These are phyloP conservation scores for Beauveria brongniartii DNA, from an alignment of 2,329 filamentous ascomycete species.

Conservation along the genomic window DNA sequence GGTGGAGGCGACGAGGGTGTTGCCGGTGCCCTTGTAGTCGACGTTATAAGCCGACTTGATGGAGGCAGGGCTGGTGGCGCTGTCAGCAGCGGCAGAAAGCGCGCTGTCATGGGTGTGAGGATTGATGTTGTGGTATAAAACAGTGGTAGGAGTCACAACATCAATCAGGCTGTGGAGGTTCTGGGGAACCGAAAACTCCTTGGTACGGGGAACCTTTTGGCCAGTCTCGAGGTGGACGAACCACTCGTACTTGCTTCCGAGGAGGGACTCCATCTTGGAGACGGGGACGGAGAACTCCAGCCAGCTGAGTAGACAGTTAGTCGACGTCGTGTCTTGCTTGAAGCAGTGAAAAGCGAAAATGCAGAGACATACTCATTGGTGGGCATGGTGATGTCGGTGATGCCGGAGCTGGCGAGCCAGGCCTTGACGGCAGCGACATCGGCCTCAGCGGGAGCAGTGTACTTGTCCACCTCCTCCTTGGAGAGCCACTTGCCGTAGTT, in stretches of 20 bases:
- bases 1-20: constrained; percentile 11
- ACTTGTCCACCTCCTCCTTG: constrained; percentile 17
- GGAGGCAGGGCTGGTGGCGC: constrained; percentile 11
- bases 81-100: background rate
- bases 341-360: background rate
- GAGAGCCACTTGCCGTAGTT: constrained; percentile 21
- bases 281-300: constrained; percentile 9
- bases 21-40: constrained; percentile 12
- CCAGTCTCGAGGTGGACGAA: constrained; percentile 6
- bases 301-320: background rate
- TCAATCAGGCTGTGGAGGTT: constrained; percentile 13
- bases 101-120: background rate
- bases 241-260: constrained; percentile 8
- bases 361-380: constrained; percentile 10
- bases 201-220: constrained; percentile 10
- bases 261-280: constrained; percentile 9
- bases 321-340: background rate
- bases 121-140: constrained; percentile 10
- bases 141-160: constrained; percentile 14
- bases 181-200: constrained; percentile 14
- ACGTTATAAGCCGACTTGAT: constrained; percentile 13
- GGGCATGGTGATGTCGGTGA: constrained; percentile 8
- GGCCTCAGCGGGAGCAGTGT: constrained; percentile 17
- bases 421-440: constrained; percentile 16
- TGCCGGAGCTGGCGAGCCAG: constrained; percentile 16